Base-by-base conservation (phyloP, 2,329 filamentous ascomycete genomes). In the Chaetomiaceae sp. region DNA sequence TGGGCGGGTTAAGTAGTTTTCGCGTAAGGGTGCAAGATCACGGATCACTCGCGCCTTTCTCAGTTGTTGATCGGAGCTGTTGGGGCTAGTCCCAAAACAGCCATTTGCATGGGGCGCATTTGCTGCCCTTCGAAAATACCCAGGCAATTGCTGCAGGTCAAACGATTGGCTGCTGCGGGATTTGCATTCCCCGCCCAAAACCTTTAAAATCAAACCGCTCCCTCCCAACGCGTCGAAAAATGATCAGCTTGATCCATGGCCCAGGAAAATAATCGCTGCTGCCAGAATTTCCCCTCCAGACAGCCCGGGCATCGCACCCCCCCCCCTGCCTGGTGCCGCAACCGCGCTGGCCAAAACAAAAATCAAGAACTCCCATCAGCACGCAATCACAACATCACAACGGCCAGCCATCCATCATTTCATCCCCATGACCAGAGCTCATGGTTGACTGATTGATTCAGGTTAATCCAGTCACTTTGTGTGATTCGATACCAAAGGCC, bases 1-100 rank as follows among this genome's bases (percentile, higher is more conserved):
- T 61, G 58, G 67, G 66, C 65, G 66, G 68, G 65, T 77, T 78
- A 79, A 78, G 75, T 79, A 79, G 70, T 78, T 78, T 78, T 75
- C 68, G 70, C 63, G 61, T 61, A 39, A 44, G 51, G 66, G 67
- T 57, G 66, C 65, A 64, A 67, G 68, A 71, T 73, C 70, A 72
- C 73, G 70, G 73, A 78, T 78, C 75, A 78, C 74, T 63, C 61
- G 60, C 52, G 44, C 50, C 47, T 56, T 27, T 41, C 40, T 38
- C 38, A 53, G 50, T 58, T 57, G 55, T 59, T 62, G 60, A 60
- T 64, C 50, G 46, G 55, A 46, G 47, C 30, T 33, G 25, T 48
- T 52, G 42, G 53, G 46, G 58, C 66, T 68, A 68, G 58, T 63
- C 65, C 64, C 35, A 57, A 68, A 62, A 23, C 20, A 59, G 65